Conservation (phyloP, 2,329 filamentous ascomycete genomes). For the Apiospora marii region DNA sequence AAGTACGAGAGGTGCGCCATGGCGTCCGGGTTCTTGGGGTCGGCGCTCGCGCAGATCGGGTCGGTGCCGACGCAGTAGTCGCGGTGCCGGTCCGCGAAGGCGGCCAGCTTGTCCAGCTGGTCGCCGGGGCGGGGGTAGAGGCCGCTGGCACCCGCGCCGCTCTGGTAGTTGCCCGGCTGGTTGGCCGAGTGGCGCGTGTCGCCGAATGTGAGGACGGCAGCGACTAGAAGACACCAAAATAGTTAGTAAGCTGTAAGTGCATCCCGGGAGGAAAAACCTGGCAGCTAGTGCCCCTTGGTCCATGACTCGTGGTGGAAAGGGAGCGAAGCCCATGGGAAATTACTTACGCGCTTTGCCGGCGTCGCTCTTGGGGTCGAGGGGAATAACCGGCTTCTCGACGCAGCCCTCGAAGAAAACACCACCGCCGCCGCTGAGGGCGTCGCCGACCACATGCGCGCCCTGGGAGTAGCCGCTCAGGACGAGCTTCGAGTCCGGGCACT, state of each 20-base stretch:
- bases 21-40: conserved; percentile 33
- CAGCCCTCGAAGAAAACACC: conserved; percentile 45
- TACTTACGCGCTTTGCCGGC: conserved; percentile 46
- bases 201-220: conserved; percentile 44
- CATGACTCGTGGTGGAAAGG: not conserved
- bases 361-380: conserved; percentile 37
- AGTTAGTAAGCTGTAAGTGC: not conserved
- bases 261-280: not conserved
- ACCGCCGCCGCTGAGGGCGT: conserved; percentile 46
- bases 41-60: conserved; percentile 48
- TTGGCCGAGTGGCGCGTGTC: conserved; percentile 44
- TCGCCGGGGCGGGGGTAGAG: conserved; percentile 42
- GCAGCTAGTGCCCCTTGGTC: not conserved
- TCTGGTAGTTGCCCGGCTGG: conserved; percentile 44
- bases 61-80: conserved; percentile 48
- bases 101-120: conserved; percentile 39
- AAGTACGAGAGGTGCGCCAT: conserved; percentile 48
- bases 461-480: conserved; percentile 53
- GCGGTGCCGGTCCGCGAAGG: conserved; percentile 38
- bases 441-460: conserved; percentile 48
- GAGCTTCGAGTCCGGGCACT: conserved; percentile 50
- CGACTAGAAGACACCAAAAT: conserved; percentile 35
- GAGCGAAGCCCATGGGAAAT: not conserved
- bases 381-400: conserved; percentile 34
- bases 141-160: conserved; percentile 36